Percentiles rank a stretch among this genome's conserved stretches.
Evolutionary conservation across 805 yeast genomes (phyloP).

Genomic region (Suhomyces prunicola): DNA sequence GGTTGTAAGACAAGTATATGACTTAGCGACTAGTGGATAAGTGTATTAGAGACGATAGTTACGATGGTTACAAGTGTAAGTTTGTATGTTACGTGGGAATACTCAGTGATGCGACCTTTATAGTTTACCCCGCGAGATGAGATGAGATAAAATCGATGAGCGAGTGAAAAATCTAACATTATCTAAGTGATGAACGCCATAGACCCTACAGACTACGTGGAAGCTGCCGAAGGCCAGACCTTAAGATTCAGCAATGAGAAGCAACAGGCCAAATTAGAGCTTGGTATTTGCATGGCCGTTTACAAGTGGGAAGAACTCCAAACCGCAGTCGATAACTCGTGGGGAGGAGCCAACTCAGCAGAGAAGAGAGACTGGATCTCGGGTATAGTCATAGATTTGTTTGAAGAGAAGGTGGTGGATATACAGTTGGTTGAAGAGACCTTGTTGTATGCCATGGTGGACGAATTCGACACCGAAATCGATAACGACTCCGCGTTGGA

Average conservation of each 20-base stretch:
- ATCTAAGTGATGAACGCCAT: constrained; percentile 24
- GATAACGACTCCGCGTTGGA: constrained; percentile 86
- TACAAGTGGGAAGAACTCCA: constrained; percentile 85
- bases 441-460: constrained; percentile 83
- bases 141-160: neutral
- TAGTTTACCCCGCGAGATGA: neutral
- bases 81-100: no score
- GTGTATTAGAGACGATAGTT: neutral
- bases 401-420: constrained; percentile 66
- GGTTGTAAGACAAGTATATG: neutral
- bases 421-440: constrained; percentile 80
- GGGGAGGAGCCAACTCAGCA: constrained; percentile 94
- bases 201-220: constrained; percentile 52
- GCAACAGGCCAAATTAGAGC: constrained; percentile 82
- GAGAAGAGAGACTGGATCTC: constrained; percentile 96
- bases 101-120: no score
- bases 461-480: constrained; percentile 85
- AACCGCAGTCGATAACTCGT: constrained; percentile 83
- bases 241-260: constrained; percentile 52
- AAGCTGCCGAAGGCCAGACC: constrained; percentile 42
- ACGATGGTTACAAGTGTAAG: neutral
- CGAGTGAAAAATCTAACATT: neutral
- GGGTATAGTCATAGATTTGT: constrained; percentile 76
- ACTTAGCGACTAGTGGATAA: neutral
- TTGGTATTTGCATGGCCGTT: constrained; percentile 90